Base-by-base conservation (phyloP, 768 basidiomycete species). In the Mrakia gelida region DNA sequence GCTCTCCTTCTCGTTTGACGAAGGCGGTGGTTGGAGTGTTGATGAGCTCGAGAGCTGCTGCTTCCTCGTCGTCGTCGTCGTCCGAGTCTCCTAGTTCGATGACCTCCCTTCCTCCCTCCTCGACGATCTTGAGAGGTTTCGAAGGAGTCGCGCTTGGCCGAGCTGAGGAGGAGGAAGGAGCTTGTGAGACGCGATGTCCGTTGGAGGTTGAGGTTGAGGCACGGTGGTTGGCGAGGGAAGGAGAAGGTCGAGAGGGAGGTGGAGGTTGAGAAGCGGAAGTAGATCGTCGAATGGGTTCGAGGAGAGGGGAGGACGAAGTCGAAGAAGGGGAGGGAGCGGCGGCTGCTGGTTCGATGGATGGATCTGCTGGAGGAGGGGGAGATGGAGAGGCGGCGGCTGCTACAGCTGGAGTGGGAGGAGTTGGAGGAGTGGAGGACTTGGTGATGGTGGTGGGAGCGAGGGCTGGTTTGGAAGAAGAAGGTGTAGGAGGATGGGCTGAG, bases 51-150 rank as follows among this genome's bases (percentile, higher is more conserved):
- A 61, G 13, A 63, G 52, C 73, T 45, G 26, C 61, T 18, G 38
- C 61, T 10, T 76, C 76, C 11, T 34, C 49, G n/a, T 78, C 71
- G 59, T 78, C 77, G 34, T 65, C 71, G 18, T 68, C 67, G 23
- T 74, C 72, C 30, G 77, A 73, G 32, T 78, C 77, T 32, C 68
- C 77, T 18, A 78, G 32, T 45, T 78, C 77, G 38, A 78, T 78
- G 43, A 74, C 71, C 18, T 78, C 77, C 32, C 41, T 49, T 43
- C 73, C 73, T 21, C 41, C 61, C 21, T 74, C 77, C 30, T 78
- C 54, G 41, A 45, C 61, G 28, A 63, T 77, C 72, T 73, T 73
- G 54, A 73, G 56, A 5, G 67, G 67, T 41, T 70, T 70, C 26
- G 67, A 41, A 21, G 67, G 34, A n/a, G 34, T n/a, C 23, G 26